Conservation (phyloP, 2,329 filamentous ascomycete genomes). For the Pestalotiopsis sp. region DNA sequence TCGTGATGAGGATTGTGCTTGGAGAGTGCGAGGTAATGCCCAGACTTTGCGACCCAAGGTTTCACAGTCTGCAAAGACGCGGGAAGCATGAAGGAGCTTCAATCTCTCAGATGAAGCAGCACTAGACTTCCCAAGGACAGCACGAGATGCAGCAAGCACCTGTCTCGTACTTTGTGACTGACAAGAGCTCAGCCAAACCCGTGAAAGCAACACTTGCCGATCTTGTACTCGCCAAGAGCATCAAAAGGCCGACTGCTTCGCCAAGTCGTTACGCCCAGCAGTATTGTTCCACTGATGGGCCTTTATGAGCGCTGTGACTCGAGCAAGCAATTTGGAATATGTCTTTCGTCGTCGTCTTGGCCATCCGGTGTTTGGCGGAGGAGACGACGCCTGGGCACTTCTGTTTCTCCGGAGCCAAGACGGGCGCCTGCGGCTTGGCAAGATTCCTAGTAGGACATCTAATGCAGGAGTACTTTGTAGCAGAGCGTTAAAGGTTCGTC, state of each 20-base stretch:
- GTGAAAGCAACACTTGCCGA: slow-evolving; percentile 20
- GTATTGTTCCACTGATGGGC: slow-evolving; percentile 16
- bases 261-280: slow-evolving; percentile 23
- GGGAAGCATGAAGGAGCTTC: neutral
- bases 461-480: slow-evolving; percentile 26
- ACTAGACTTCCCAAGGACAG: neutral
- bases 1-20: neutral
- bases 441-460: slow-evolving; percentile 1
- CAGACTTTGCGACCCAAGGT: neutral
- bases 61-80: neutral
- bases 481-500: slow-evolving; percentile 10
- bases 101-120: neutral
- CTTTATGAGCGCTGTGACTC: slow-evolving; percentile 11
- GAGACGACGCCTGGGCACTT: neutral
- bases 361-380: neutral
- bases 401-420: slow-evolving; percentile 22
- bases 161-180: neutral
- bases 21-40: neutral
- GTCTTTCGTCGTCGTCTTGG: slow-evolving; percentile 10
- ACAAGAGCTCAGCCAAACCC: neutral
- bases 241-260: slow-evolving; percentile 29
- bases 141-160: neutral
- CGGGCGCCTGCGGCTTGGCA: slow-evolving; percentile 20
- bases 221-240: slow-evolving; percentile 28
- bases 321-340: slow-evolving; percentile 20